These are phyloP conservation scores for Ganoderma lucidum DNA, from an alignment of 1,284 basidiomycete genomes.

Conservation along the genomic window DNA sequence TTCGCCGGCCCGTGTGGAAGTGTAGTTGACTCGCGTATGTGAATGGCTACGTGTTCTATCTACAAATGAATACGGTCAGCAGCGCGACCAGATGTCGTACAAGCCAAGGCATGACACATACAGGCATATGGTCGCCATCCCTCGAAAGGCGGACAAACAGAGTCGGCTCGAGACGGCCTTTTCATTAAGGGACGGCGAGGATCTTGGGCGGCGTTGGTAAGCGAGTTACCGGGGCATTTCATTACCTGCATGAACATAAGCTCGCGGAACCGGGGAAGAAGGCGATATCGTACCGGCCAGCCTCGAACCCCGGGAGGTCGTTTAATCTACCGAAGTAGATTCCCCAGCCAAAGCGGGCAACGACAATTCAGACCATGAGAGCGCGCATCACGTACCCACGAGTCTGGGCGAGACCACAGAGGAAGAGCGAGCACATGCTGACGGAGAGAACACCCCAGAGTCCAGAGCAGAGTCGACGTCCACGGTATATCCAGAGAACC, in stretches of 20 bases:
- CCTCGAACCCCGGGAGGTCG: background rate
- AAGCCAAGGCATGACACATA: background rate
- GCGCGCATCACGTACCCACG: background rate
- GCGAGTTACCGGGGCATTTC: background rate
- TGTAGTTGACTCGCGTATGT: background rate
- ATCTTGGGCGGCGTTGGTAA: background rate
- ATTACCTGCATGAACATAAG: background rate
- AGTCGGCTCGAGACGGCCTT: background rate
- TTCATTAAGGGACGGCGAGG: background rate
- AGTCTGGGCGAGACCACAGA: background rate
- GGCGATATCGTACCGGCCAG: background rate
- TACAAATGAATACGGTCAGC: background rate
- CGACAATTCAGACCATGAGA: background rate
- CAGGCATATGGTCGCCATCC: background rate
- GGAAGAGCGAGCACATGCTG: background rate
- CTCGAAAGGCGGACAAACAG: background rate
- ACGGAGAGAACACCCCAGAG: background rate
- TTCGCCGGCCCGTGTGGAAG: background rate
- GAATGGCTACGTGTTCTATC: background rate
- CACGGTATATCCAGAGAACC: too few relatives aligned
- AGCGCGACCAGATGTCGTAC: background rate
- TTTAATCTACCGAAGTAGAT: slow-evolving; percentile 1
- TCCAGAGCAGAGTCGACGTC: too few relatives aligned
- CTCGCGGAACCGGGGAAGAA: background rate
- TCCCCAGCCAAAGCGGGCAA: background rate